phyloP scores from a whole-genome alignment of 805 yeast genomes.

The Sugiyamaella mastotermitis region DNA sequence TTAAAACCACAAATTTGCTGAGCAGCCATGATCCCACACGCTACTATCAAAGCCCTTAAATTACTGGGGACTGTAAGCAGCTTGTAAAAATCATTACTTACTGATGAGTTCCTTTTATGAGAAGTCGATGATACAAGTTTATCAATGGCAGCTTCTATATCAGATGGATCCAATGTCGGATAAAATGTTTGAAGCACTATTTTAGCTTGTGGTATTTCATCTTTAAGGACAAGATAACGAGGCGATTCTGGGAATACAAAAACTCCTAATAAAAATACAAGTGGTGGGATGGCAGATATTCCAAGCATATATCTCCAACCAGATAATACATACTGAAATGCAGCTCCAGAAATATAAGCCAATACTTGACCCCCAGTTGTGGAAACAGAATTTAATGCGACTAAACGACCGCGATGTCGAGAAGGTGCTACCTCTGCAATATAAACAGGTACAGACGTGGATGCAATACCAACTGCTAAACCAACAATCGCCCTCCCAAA shows the following conservation, averaged over 20 bases:
- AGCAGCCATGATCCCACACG: conserved; percentile 91
- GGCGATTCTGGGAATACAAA: conserved; percentile 93
- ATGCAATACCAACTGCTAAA: conserved; percentile 66
- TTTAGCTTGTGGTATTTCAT: conserved; percentile 59
- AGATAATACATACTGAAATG: conserved; percentile 57
- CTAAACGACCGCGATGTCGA: conserved; percentile 18
- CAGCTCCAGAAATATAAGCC: conserved; percentile 83
- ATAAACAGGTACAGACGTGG: conserved; percentile 59
- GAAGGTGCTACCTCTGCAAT: conserved; percentile 44
- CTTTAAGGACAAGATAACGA: conserved; percentile 72
- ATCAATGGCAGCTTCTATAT: conserved; percentile 56
- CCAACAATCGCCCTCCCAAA: conserved; percentile 67
- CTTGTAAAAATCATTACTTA: conserved; percentile 20
- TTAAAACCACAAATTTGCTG: conserved; percentile 97
- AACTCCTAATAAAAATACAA: conserved; percentile 68
- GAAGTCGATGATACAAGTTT: conserved; percentile 40
- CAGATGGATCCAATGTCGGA: conserved; percentile 53
- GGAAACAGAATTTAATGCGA: conserved; percentile 74
- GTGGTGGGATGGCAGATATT: conserved; percentile 81
- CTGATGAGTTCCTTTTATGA: too few species aligned
- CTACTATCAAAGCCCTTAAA: conserved; percentile 72
- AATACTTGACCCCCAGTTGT: conserved; percentile 93
- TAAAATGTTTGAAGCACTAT: conserved; percentile 60
- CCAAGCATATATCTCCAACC: conserved; percentile 97
- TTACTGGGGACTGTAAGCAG: conserved; percentile 26